These are phyloP conservation scores for Cymbopogon flexuosus DNA, from an alignment of 202 grass and related monocot species.

Conservation along the genomic window DNA sequence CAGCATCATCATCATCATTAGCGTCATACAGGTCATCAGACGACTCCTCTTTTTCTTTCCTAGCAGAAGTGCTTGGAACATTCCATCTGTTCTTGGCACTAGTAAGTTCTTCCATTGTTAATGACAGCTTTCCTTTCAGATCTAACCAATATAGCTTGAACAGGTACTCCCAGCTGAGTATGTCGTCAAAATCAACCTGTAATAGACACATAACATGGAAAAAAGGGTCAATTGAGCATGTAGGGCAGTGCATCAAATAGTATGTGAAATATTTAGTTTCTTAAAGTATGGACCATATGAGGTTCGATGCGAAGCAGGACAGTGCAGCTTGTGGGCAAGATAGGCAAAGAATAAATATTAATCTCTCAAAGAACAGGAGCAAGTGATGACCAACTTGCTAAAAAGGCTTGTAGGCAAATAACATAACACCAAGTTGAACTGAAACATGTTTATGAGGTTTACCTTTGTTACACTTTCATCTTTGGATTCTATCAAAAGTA, in stretches of 20 bases:
- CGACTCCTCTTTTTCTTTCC: constrained; percentile 69
- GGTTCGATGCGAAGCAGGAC: not conserved
- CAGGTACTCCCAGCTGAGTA: constrained; percentile 89
- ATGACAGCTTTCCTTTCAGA: constrained; percentile 68
- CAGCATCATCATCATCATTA: constrained; percentile 66
- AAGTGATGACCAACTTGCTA: not conserved
- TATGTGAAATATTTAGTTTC: not conserved
- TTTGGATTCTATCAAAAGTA: constrained; percentile 82
- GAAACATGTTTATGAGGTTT: constrained; percentile 1
- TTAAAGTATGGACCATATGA: not conserved
- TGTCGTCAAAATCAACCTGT: constrained; percentile 98
- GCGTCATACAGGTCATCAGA: constrained; percentile 81
- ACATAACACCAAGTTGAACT: not conserved
- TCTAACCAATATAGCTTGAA: constrained; percentile 96
- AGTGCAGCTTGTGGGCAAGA: not conserved
- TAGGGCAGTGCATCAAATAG: not conserved
- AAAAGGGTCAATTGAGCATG: not conserved
- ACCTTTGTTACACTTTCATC: constrained; percentile 61
- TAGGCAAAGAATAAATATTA: not conserved
- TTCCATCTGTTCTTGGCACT: constrained; percentile 75
- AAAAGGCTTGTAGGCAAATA: not conserved
- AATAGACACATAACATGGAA: constrained; percentile 18
- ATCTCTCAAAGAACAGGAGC: not conserved
- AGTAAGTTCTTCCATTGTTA: constrained; percentile 87
- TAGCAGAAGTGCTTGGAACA: constrained; percentile 35